Conservation (phyloP, 805 yeast species). For the Candida easanensis region DNA sequence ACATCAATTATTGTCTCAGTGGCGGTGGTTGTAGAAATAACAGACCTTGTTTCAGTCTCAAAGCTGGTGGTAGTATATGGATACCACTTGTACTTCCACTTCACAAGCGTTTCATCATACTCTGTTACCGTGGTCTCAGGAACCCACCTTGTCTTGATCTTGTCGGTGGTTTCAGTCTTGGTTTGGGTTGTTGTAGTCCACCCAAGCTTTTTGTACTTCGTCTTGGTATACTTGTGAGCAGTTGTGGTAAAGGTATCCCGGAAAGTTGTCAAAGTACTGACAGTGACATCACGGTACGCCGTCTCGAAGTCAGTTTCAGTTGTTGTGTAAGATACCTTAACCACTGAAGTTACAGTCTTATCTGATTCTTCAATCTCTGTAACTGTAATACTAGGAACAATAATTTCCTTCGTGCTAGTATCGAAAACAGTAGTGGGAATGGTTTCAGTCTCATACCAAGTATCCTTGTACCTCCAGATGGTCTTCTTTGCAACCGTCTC, state of each 20-base stretch:
- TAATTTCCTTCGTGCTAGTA: conserved; percentile 16
- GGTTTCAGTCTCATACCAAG: conserved; percentile 15
- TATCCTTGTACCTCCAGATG: conserved; percentile 18
- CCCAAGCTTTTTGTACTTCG: conserved; percentile 17
- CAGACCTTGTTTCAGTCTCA: conserved; percentile 9
- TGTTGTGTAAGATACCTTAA: conserved; percentile 24
- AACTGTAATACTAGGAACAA: conserved; percentile 22
- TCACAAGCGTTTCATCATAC: conserved; percentile 22
- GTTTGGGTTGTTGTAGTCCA: conserved; percentile 15
- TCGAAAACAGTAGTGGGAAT: conserved; percentile 13
- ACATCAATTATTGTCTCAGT: conserved; percentile 9
- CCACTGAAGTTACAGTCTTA: conserved; percentile 18
- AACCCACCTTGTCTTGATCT: conserved; percentile 19
- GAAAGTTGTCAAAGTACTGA: conserved; percentile 14
- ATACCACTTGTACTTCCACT: conserved; percentile 23
- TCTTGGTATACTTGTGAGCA: conserved; percentile 16
- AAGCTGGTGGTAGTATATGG: conserved; percentile 21
- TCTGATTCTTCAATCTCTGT: conserved; percentile 29
- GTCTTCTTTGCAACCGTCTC: conserved; percentile 22
- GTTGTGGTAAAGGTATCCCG: conserved; percentile 20
- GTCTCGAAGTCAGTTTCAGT: conserved; percentile 22
- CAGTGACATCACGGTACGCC: conserved; percentile 18
- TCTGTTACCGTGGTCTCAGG: conserved; percentile 27
- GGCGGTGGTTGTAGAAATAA: conserved; percentile 10
- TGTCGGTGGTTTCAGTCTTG: conserved; percentile 21